Percentiles rank a stretch among this genome's conserved stretches.
These are phyloP conservation scores for Botrytis hyacinthi DNA, from an alignment of 2,329 filamentous ascomycete genomes.

Conservation along the genomic window DNA sequence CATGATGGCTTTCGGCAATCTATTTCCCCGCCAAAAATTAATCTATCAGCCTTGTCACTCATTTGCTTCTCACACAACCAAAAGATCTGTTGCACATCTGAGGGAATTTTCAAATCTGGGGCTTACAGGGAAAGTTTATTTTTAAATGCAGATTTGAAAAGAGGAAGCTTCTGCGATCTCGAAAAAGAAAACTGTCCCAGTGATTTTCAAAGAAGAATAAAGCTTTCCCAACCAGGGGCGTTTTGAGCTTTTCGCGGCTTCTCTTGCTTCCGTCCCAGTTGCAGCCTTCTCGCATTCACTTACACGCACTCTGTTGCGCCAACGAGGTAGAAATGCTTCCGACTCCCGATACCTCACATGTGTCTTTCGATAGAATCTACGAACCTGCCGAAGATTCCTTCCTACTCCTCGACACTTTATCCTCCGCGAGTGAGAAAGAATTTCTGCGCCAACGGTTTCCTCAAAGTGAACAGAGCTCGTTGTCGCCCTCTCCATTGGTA, in stretches of 20 bases:
- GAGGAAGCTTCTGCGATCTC: background rate
- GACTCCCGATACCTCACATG: constrained; percentile 89
- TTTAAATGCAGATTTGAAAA: background rate
- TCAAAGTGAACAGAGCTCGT: constrained; percentile 13
- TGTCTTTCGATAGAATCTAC: constrained; percentile 84
- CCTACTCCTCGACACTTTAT: constrained; percentile 87
- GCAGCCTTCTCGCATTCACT: constrained; percentile 6
- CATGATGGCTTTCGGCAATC: constrained; percentile 8
- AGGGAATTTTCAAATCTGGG: background rate
- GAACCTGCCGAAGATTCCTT: constrained; percentile 96
- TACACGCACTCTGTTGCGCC: background rate
- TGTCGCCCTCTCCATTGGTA: constrained; percentile 57
- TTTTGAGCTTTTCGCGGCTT: background rate
- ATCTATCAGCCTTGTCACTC: constrained; percentile 21
- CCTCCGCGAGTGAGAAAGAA: constrained; percentile 47
- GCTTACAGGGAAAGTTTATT: background rate
- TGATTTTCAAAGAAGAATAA: background rate
- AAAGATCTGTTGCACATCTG: background rate
- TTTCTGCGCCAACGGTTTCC: constrained; percentile 32
- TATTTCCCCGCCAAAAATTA: constrained; percentile 16
- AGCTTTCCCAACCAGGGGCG: background rate
- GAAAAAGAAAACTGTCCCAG: background rate
- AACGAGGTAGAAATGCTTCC: constrained; percentile 66
- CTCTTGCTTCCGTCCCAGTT: background rate
- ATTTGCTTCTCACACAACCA: background rate